Conservation (phyloP, 2,329 filamentous ascomycete genomes). For the Penicillium palitans region DNA sequence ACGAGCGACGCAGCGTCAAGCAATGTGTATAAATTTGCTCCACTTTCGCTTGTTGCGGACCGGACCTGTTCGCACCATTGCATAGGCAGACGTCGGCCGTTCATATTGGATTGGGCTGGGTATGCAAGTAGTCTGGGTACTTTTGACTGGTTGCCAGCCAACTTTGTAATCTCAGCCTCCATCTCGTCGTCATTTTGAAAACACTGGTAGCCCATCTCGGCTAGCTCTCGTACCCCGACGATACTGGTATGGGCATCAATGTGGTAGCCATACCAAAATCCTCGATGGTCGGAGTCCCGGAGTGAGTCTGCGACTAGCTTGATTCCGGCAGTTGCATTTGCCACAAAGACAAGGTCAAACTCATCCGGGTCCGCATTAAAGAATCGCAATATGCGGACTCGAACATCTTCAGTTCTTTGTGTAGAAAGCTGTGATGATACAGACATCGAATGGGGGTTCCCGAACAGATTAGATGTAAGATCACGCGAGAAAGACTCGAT, state of each 20-base stretch:
- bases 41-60: slow-evolving; percentile 25
- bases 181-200: slow-evolving; percentile 65
- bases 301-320: slow-evolving; percentile 83
- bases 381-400: slow-evolving; percentile 69
- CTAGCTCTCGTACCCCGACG: slow-evolving; percentile 75
- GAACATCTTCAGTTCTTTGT: slow-evolving; percentile 71
- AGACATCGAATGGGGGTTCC: slow-evolving; percentile 89
- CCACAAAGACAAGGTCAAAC: slow-evolving; percentile 87
- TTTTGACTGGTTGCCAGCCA: slow-evolving; percentile 17
- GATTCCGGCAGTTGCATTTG: slow-evolving; percentile 87
- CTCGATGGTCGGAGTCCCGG: slow-evolving; percentile 60
- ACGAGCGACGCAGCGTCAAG: slow-evolving; percentile 82
- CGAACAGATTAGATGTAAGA: slow-evolving; percentile 75
- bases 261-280: slow-evolving; percentile 83
- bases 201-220: slow-evolving; percentile 61
- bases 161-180: slow-evolving; percentile 60
- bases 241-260: slow-evolving; percentile 82
- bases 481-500: slow-evolving; percentile 78
- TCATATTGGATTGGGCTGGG: slow-evolving; percentile 91
- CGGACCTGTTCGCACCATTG: slow-evolving; percentile 62
- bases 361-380: slow-evolving; percentile 78
- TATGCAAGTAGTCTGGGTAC: slow-evolving; percentile 67
- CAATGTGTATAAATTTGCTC: slow-evolving; percentile 62
- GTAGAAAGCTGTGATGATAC: slow-evolving; percentile 76
- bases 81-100: slow-evolving; percentile 72